These are phyloP conservation scores for Iris macrosiphon DNA, from an alignment of 106 monocot species.

Conservation along the genomic window DNA sequence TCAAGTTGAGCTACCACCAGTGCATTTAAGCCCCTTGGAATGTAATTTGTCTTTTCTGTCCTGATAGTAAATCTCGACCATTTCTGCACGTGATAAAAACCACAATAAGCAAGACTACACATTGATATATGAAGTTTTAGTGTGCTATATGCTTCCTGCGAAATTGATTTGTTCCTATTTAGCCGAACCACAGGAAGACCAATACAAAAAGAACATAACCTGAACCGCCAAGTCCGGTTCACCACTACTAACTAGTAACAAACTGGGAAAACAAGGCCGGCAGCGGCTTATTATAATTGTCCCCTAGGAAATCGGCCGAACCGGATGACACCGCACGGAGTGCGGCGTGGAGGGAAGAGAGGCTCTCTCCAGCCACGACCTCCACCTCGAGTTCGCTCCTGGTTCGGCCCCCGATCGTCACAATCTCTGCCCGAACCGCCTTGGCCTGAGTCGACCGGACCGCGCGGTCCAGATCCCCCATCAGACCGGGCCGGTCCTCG, in stretches of 20 bases:
- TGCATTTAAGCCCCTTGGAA: no score
- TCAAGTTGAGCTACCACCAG: no score
- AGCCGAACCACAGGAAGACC: no score
- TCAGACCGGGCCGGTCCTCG: constrained; percentile 70
- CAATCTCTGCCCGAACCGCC: constrained; percentile 70
- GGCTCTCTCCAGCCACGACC: constrained; percentile 13
- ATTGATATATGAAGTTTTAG: no score
- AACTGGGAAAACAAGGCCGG: constrained; percentile 20
- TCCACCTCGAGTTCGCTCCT: constrained; percentile 56
- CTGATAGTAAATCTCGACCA: no score
- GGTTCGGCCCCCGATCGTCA: constrained; percentile 67
- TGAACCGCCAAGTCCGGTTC: no score
- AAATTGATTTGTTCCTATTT: no score
- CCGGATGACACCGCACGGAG: constrained; percentile 45
- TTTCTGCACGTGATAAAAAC: no score
- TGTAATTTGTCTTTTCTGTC: no score
- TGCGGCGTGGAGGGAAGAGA: constrained; percentile 34
- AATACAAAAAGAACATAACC: no score
- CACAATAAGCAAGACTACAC: no score
- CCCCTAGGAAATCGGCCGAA: background rate
- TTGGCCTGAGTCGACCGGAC: constrained; percentile 42
- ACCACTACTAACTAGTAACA: background rate
- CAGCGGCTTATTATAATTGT: constrained; percentile 29
- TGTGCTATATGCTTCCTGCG: no score
- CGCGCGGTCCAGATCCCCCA: constrained; percentile 57